A percentile compares a stretch with the other conserved stretches of the same genome.
These are phyloP conservation scores for Hyphopichia pseudoburtonii DNA, from an alignment of 1,139 yeast genomes.

Conservation along the genomic window DNA sequence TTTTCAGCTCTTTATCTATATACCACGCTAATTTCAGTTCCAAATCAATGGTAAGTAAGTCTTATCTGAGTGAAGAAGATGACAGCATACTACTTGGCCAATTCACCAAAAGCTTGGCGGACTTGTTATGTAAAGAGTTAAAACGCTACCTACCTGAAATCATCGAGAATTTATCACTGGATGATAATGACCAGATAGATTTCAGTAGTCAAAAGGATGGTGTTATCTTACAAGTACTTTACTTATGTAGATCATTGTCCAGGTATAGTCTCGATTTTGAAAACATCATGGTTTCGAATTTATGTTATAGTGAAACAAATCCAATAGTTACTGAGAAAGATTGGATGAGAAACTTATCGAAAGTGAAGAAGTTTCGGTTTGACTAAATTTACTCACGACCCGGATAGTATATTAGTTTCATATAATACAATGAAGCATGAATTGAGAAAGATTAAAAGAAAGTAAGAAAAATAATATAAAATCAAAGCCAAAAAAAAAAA, in stretches of 20 bases:
- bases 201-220: constrained; percentile 53
- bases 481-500: constrained; percentile 2
- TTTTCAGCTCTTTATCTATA: constrained; percentile 69
- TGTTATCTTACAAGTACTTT: constrained; percentile 67
- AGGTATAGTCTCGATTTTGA: constrained; percentile 71
- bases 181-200: constrained; percentile 28
- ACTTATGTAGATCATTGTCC: constrained; percentile 73
- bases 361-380: constrained; percentile 34
- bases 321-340: constrained; percentile 30
- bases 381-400: background rate
- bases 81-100: constrained; percentile 31
- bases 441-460: background rate
- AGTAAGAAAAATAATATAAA: background rate
- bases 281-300: constrained; percentile 38
- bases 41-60: constrained; percentile 12
- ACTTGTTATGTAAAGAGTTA: constrained; percentile 27
- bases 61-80: constrained; percentile 15
- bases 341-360: constrained; percentile 37
- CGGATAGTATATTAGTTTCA: background rate
- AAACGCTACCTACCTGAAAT: constrained; percentile 27
- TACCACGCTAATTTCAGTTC: constrained; percentile 60
- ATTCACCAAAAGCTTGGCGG: constrained; percentile 34
- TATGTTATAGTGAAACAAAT: constrained; percentile 21
- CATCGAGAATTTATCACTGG: constrained; percentile 14
- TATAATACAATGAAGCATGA: background rate